Percentiles rank a stretch among this genome's conserved stretches.
Conservation (phyloP, 768 basidiomycete species). For the Pisolithus marmoratus region DNA sequence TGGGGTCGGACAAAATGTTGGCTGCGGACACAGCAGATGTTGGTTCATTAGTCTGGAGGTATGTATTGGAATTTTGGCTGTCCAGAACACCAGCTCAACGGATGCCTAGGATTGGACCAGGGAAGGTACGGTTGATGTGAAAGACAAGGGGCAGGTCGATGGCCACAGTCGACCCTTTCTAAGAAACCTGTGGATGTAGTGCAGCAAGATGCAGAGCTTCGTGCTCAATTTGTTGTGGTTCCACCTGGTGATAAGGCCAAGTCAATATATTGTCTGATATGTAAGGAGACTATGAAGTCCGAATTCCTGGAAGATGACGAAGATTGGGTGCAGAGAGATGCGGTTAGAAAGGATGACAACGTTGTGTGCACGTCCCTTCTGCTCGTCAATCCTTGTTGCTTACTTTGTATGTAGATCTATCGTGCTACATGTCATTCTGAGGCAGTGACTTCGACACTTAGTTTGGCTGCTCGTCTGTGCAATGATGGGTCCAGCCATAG, state of each 20-base stretch:
- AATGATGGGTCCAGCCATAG: no score
- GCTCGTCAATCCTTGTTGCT: no score
- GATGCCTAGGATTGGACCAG: constrained; percentile 78
- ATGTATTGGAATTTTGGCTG: constrained; percentile 24
- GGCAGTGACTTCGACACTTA: no score
- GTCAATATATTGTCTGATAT: constrained; percentile 85
- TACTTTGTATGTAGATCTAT: no score
- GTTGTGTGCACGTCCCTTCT: constrained; percentile 39
- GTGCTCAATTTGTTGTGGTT: no score
- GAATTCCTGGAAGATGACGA: constrained; percentile 95
- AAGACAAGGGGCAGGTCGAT: constrained; percentile 53
- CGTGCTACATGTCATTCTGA: no score
- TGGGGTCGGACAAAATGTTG: no score
- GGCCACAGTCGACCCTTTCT: constrained; percentile 43
- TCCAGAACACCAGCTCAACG: constrained; percentile 9
- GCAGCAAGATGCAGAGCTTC: constrained; percentile 70
- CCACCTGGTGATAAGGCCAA: constrained; percentile 84
- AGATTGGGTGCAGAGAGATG: constrained; percentile 97
- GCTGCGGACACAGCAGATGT: no score
- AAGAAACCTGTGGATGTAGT: constrained; percentile 60
- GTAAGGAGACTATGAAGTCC: constrained; percentile 87
- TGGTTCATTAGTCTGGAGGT: constrained; percentile 88
- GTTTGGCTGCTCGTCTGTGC: no score
- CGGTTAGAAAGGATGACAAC: constrained; percentile 76
- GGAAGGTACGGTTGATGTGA: constrained; percentile 51